These are phyloP conservation scores for Solanum corneliomulleri DNA, from an alignment of 257 asterid genomes.

Conservation along the genomic window DNA sequence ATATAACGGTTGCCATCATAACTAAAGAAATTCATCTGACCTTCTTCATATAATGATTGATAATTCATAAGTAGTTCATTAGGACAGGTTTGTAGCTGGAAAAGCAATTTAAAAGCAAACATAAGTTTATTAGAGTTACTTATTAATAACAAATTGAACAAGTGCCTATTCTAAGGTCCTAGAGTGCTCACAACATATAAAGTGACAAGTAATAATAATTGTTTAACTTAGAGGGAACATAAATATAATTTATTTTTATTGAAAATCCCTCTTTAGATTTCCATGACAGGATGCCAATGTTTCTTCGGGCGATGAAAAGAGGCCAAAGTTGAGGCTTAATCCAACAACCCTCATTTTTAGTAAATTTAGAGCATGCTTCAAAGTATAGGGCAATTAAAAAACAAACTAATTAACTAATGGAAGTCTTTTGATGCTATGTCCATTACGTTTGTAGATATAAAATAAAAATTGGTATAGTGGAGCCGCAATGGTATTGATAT, in stretches of 20 bases:
- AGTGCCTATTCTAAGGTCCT: background rate
- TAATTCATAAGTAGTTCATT: conserved; percentile 15
- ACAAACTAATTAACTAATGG: background rate
- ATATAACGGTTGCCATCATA: conserved; percentile 3
- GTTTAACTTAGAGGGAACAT: background rate
- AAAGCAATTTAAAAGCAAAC: conserved; percentile 15
- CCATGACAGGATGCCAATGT: background rate
- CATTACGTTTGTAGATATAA: no score
- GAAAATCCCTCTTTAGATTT: background rate
- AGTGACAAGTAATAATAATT: background rate
- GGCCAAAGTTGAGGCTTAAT: background rate
- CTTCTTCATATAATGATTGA: background rate
- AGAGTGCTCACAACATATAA: background rate
- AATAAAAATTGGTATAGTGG: no score
- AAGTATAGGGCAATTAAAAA: background rate
- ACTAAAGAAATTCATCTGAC: conserved; percentile 10
- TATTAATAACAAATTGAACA: background rate
- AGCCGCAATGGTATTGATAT: no score
- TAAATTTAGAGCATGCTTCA: background rate
- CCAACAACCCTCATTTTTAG: background rate
- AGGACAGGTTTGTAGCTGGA: conserved; percentile 20
- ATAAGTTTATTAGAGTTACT: background rate
- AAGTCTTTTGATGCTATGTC: background rate
- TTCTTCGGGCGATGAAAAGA: background rate
- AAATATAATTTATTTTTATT: background rate